Conservation (phyloP, 2,329 filamentous ascomycete genomes). For the Microsporum ferrugineum region DNA sequence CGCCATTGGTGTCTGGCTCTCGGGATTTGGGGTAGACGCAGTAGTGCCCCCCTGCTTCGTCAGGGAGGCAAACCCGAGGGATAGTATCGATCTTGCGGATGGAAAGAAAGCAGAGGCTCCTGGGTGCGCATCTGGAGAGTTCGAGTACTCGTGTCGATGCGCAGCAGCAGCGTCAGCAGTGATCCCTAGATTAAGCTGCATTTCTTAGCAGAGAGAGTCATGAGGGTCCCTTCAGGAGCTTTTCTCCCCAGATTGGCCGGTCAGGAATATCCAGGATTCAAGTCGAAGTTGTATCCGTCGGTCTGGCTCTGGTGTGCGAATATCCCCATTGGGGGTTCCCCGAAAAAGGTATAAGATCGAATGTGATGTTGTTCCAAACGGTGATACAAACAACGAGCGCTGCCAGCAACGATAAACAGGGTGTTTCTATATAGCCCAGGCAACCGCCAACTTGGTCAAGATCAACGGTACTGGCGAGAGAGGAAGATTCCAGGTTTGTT, state of each 20-base stretch:
- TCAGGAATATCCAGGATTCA: background rate
- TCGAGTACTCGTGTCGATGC: slow-evolving; percentile 27
- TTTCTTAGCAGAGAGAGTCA: background rate
- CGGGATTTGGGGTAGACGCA: background rate
- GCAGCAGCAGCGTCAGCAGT: slow-evolving; percentile 36
- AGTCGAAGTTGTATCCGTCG: background rate
- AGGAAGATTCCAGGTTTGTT: background rate
- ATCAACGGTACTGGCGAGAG: background rate
- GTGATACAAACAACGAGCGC: background rate
- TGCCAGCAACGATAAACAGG: background rate
- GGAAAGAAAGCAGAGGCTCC: slow-evolving; percentile 1
- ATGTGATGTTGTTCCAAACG: background rate
- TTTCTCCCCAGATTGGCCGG: background rate
- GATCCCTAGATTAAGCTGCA: slow-evolving; percentile 26
- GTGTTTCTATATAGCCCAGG: background rate
- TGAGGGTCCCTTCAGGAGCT: background rate
- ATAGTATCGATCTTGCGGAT: background rate
- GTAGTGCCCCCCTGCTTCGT: background rate
- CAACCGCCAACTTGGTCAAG: background rate
- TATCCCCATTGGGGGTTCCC: background rate
- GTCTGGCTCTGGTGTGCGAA: background rate
- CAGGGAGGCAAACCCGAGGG: background rate
- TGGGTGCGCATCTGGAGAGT: slow-evolving; percentile 5
- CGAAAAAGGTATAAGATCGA: background rate
- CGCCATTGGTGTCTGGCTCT: background rate